Evolutionary conservation across 2,329 filamentous ascomycete species (phyloP), one percentile per base, ranked within the genome.

Genomic region (Curvularia lunata): DNA sequence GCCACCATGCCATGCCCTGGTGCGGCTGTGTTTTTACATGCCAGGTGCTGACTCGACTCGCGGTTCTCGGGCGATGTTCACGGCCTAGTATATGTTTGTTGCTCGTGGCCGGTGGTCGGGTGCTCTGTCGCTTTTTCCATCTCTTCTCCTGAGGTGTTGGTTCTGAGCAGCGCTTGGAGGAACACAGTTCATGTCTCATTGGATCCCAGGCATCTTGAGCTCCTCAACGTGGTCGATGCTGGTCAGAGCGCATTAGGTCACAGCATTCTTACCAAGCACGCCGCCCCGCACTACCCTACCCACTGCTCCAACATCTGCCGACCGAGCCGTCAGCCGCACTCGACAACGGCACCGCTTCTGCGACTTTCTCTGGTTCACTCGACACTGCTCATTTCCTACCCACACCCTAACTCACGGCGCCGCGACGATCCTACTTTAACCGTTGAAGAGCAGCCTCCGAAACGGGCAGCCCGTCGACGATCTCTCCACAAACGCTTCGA

Each of bases 271-370:
- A 52, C 52, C 60, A 64, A 41, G 58, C 60, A 56, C 62, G 58
- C 60, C 62, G 50, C 60, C 59, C 62, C 62, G 62, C 62, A 47
- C 60, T 52, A 42, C 40, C 40, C 12, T 21, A 62, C 52, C 48
- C 48, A 53, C 54, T 41, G 38, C 54, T 57, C 56, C 42, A 48
- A 40, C 42, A 53, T 46, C 32, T 52, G 34, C 54, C 53, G 51
- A 28, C 51, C 28, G 45, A 52, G 54, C 48, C 43, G 58, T 58
- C 63, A 62, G 61, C 63, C 58, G 62, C 61, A 63, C 58, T 48
- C 43, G 49, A 53, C 46, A 38, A 48, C 53, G 32, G 32, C 12
- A 50, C 53, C 27, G 32, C 13, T 46, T 37, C 25, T 30, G 47
- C 58, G 34, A 43, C 54, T 54, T 58, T 52, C 46, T 56, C 45